Conservation (phyloP, 257 asterid species). For the Gardenia jasminoides region DNA sequence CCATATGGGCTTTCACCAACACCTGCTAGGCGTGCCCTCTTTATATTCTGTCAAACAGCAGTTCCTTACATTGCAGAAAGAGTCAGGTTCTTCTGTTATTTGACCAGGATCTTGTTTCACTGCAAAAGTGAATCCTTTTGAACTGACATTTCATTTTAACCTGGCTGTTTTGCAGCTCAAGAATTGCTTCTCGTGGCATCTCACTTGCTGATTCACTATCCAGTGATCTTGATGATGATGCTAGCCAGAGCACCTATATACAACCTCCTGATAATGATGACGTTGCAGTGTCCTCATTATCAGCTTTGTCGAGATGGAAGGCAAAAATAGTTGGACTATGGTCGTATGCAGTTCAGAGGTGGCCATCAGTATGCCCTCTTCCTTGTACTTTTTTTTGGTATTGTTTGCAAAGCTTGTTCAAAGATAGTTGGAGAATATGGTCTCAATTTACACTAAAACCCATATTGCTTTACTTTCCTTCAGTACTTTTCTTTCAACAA, state of each 20-base stretch:
- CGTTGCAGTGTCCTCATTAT: slow-evolving; percentile 37
- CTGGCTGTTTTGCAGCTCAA: slow-evolving; percentile 62
- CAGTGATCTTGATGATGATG: slow-evolving; percentile 42
- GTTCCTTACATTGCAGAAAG: slow-evolving; percentile 95
- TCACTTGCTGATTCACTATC: slow-evolving; percentile 57
- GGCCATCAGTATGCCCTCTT: slow-evolving; percentile 89
- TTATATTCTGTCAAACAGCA: slow-evolving; percentile 86
- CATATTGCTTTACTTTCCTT: not conserved
- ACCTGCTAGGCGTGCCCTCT: slow-evolving; percentile 90
- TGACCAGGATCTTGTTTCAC: not conserved
- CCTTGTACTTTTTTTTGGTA: slow-evolving; percentile 24
- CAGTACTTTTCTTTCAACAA: not conserved
- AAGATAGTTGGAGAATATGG: not conserved
- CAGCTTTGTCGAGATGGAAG: slow-evolving; percentile 68
- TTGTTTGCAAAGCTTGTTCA: not conserved
- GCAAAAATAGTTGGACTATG: slow-evolving; percentile 56
- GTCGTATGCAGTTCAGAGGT: slow-evolving; percentile 65
- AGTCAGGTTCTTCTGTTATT: slow-evolving; percentile 51
- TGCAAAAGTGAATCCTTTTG: slow-evolving; percentile 3
- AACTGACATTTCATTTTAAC: slow-evolving; percentile 12
- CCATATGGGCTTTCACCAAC: slow-evolving; percentile 89
- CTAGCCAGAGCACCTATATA: slow-evolving; percentile 36
- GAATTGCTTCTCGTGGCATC: slow-evolving; percentile 80
- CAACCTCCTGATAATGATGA: slow-evolving; percentile 42
- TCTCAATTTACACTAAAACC: not conserved